Conservation (phyloP, 129 eudicot species). For the Erigeron canadensis region DNA sequence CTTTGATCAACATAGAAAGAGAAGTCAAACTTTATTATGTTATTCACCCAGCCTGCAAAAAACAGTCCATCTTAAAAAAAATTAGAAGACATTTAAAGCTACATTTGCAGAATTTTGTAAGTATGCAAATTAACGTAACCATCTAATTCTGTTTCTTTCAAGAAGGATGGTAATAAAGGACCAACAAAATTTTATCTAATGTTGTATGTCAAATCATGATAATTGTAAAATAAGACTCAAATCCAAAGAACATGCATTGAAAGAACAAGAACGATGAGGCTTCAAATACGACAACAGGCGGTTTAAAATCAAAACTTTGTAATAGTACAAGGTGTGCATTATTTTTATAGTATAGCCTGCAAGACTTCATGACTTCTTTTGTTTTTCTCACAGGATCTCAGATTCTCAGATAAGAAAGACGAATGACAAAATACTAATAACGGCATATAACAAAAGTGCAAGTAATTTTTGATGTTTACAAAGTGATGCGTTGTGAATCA, state of each 20-base stretch:
- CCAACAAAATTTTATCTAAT: neutral
- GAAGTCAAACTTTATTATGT: neutral
- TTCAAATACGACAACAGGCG: slow-evolving; percentile 13
- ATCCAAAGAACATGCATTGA: slow-evolving; percentile 3
- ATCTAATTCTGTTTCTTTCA: neutral
- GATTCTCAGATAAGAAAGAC: slow-evolving; percentile 20
- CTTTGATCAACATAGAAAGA: neutral
- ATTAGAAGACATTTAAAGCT: neutral
- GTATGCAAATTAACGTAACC: slow-evolving; percentile 2
- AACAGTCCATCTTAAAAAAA: neutral
- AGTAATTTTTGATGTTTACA: slow-evolving; percentile 29
- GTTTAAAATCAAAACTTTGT: slow-evolving; percentile 20
- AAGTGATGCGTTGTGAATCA: slow-evolving; percentile 19
- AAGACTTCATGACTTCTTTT: slow-evolving; percentile 15
- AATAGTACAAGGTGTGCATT: slow-evolving; percentile 14
- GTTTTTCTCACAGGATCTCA: slow-evolving; percentile 20
- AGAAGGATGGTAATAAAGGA: neutral
- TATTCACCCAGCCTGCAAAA: slow-evolving; percentile 10
- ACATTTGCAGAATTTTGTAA: neutral
- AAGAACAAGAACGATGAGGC: slow-evolving; percentile 12
- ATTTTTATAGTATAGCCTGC: slow-evolving; percentile 6
- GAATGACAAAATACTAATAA: slow-evolving; percentile 15
- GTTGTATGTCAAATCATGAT: neutral
- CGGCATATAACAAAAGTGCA: slow-evolving; percentile 16
- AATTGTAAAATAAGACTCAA: neutral